Evolutionary conservation across 495 filamentous ascomycete genomes (phyloP), one percentile per base, ranked within the genome.

Genomic region (Lepidopterella palustris): DNA sequence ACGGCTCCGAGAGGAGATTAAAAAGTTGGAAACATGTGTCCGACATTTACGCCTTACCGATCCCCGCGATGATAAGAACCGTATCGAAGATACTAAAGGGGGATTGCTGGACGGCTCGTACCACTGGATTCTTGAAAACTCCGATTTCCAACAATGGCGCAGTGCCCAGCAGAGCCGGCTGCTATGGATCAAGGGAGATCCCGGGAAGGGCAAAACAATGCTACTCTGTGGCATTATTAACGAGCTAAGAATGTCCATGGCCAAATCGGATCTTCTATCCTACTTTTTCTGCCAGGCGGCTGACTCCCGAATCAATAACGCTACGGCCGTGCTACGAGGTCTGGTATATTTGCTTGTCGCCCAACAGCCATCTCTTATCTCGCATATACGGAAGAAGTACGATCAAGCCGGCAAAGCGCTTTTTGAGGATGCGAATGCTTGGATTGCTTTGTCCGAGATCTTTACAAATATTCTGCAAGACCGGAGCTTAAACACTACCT

Each of bases 371-470:
- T 58, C 48, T 15, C 72, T 77, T 29, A 62, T 76, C 21, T 61
- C 66, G 1, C 58, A 72, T 61, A 23, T 76, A 20, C 42, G 18
- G 13, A 47, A 47, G 20, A 47, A 47, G 20, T 23, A 47, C 42
- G 42, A 47, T 8, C 6, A 60, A 2, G 57, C 58, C 5, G 72
- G 68, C 10, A 50, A 66, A 55, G 28, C 9, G 4, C 63, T 73
- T 0, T 76, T 76, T 54, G 68, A 66, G 50, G 74, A 68, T 58
- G 23, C 62, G 1, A 74, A 73, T 58, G 66, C 70, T 25, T 77
- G 68, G 61, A 25, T 66, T 29, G 60, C 68, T 5, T 50, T 77
- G 5, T 66, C 27, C 0, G 45, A 47, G 15, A 68, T 71, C 31
- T 71, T 78, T 39, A 55, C 11, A 1, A 63, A 67, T 49, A 74